These are phyloP conservation scores for Diaporthe helianthi DNA, from an alignment of 2,329 filamentous ascomycete genomes.

Conservation along the genomic window DNA sequence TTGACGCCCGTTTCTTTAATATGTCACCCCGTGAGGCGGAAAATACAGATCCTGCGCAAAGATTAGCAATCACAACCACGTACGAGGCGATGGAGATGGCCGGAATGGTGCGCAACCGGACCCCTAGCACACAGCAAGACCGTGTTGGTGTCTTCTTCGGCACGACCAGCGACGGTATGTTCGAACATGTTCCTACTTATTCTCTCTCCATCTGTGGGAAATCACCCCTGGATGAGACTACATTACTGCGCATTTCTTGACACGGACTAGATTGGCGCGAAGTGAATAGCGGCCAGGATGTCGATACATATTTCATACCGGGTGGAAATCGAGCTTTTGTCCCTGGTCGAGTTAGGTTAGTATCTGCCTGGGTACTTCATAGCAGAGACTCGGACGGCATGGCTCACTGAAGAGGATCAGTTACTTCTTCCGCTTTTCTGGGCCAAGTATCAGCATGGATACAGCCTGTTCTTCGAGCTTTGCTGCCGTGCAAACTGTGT, in stretches of 20 bases:
- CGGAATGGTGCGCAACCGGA: constrained; percentile 46
- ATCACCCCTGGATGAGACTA: constrained; percentile 35
- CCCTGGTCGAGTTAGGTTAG: constrained; percentile 43
- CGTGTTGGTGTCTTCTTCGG: constrained; percentile 71
- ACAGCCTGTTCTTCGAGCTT: constrained; percentile 48
- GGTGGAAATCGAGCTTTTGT: constrained; percentile 43
- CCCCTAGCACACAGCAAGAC: constrained; percentile 40
- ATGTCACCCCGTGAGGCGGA: constrained; percentile 31
- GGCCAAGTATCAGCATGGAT: constrained; percentile 46
- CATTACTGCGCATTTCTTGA: neutral
- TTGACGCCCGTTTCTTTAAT: constrained; percentile 33
- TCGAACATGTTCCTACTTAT: neutral
- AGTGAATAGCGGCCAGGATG: constrained; percentile 59
- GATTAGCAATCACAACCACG: constrained; percentile 14
- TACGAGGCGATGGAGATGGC: constrained; percentile 49
- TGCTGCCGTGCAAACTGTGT: constrained; percentile 49
- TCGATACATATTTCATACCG: constrained; percentile 35
- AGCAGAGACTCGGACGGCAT: neutral
- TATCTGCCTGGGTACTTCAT: too few relatives aligned
- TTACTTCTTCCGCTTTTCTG: constrained; percentile 46
- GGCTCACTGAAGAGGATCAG: neutral
- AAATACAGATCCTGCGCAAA: constrained; percentile 31
- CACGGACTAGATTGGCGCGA: constrained; percentile 51
- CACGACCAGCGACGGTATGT: constrained; percentile 58
- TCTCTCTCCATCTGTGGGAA: neutral